Base-by-base conservation (phyloP, 495 filamentous ascomycete species). In the Penicillium dipodomyicola region DNA sequence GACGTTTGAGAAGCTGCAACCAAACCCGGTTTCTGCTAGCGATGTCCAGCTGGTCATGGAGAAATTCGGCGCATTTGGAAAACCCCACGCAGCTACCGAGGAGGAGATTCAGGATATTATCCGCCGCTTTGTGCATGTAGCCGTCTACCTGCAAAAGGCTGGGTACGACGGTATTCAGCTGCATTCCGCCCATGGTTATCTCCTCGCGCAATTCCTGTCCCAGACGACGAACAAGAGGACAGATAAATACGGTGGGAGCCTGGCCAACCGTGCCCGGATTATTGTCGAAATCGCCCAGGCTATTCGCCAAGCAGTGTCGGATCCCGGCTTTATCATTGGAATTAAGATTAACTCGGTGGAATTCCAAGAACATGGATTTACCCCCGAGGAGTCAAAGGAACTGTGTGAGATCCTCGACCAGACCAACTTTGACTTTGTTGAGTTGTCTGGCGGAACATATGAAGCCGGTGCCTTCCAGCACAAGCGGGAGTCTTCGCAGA, bases 281-380 rank as follows among this genome's bases (percentile, higher is more conserved):
- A 74, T 81, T 42, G 60, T 80, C 23, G 59, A 55, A 47, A 76
- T 84, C 54, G 73, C 77, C 7, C 59, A 73, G 35, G 73, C 62
- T 30, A 75, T 84, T 57, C 65, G 68, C 44, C 52, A 52, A 40
- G 47, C 47, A n/a, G 30, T 49, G 4, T 30, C 30, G 8, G 47
- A 49, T 10, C 30, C 47, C 17, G 57, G 61, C 14, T 88, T 88
- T 72, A 78, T 85, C 37, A 61, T 89, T 32, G 74, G 78, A 43
- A 85, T 87, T 67, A 88, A 89, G 70, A 69, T 88, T 63, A 88
- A 88, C 71, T 83, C 78, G 59, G 83, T 86, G 58, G 84, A 89
- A 65, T 87, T 87, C 67, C 82, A 89, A 64, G 73, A 79, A 15
- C 68, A 75, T 15, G 85, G 84, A 11, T 81, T 87, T 64, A 56